These are phyloP conservation scores for Cyclotella atomus DNA, from an alignment of 108 stramenopile genomes.

Conservation along the genomic window DNA sequence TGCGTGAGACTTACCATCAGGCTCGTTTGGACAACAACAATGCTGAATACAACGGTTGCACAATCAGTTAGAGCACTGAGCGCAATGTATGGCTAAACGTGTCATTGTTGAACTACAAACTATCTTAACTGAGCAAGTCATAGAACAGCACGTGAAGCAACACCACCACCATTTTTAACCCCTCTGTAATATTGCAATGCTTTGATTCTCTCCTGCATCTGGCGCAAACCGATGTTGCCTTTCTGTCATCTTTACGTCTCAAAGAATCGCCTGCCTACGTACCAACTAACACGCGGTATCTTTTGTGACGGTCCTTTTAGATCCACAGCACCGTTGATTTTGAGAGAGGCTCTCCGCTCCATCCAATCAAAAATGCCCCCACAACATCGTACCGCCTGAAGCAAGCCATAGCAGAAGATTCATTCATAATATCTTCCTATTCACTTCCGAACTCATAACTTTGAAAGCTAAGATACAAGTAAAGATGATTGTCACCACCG, in stretches of 20 bases:
- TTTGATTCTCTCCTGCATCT: no score
- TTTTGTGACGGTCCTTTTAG: no score
- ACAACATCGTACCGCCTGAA: no score
- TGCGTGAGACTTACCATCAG: background rate
- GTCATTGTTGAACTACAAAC: background rate
- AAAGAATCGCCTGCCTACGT: background rate
- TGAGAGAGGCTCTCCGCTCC: no score
- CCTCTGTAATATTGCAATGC: no score
- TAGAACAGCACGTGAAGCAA: no score
- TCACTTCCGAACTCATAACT: background rate
- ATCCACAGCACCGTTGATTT: no score
- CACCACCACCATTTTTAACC: no score
- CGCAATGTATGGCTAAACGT: background rate
- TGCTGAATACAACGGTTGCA: conserved; percentile 46
- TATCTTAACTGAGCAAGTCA: no score
- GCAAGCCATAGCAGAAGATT: no score
- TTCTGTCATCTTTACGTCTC: background rate
- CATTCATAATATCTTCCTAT: background rate
- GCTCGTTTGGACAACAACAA: conserved; percentile 32
- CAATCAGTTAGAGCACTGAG: background rate
- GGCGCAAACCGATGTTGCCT: no score
- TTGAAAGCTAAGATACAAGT: background rate
- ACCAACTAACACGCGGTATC: background rate
- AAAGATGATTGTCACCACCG: conserved; percentile 40
- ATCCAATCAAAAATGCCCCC: no score